A percentile compares a stretch with the other conserved stretches of the same genome.
Conservation (phyloP, 2,329 filamentous ascomycete genomes). For the Aureobasidium sp. region DNA sequence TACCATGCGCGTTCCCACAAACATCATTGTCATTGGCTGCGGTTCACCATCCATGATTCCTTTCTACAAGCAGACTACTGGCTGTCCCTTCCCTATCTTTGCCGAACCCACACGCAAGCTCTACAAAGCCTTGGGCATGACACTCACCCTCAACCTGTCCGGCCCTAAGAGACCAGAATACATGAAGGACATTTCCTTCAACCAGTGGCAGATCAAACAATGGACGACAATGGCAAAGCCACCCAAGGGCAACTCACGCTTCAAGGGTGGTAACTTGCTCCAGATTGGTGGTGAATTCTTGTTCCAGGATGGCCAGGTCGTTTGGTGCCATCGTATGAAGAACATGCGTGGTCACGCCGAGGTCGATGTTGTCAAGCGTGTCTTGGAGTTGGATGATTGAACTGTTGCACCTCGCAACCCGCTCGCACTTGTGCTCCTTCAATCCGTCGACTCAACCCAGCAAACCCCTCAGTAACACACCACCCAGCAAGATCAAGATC, state of each 20-base stretch:
- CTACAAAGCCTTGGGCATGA: constrained; percentile 30
- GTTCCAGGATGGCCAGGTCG: constrained; percentile 31
- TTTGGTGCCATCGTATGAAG: constrained; percentile 35
- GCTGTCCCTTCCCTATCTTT: constrained; percentile 30
- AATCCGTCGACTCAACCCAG: background rate
- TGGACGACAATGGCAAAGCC: constrained; percentile 15
- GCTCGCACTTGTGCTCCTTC: background rate
- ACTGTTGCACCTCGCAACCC: background rate
- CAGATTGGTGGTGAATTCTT: constrained; percentile 34
- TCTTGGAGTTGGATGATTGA: constrained; percentile 28
- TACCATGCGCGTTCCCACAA: constrained; percentile 26
- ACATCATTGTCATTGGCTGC: constrained; percentile 30
- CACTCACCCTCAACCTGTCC: constrained; percentile 21
- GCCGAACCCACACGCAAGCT: constrained; percentile 27
- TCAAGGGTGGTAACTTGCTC: constrained; percentile 28
- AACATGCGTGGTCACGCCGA: constrained; percentile 30
- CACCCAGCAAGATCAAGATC: background rate
- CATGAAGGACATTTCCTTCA: constrained; percentile 26
- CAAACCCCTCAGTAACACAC: background rate
- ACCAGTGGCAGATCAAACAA: constrained; percentile 25
- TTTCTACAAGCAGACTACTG: constrained; percentile 27
- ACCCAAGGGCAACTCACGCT: constrained; percentile 10
- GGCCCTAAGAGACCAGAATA: constrained; percentile 26
- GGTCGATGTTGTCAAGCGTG: constrained; percentile 23
- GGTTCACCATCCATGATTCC: constrained; percentile 28